Evolutionary conservation across 1,139 yeast species (phyloP), one percentile per base, ranked within the genome.

Genomic region (Diutina sp.): DNA sequence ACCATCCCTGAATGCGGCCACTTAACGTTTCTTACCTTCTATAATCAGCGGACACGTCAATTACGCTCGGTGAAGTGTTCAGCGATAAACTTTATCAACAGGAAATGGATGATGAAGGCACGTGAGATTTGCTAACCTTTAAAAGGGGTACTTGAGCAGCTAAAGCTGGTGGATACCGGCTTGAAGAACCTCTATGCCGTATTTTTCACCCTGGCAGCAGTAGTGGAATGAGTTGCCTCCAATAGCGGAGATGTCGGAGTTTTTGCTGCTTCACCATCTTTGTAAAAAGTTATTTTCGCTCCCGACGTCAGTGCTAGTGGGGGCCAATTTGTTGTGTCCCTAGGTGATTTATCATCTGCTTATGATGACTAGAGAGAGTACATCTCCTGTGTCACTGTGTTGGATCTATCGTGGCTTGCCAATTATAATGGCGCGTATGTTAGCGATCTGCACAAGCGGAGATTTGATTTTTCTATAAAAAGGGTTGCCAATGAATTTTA

Each of bases 1-100:
- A 76, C 84, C 56, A 84, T 91, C 6, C 82, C 90, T 0, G 95
- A 88, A 58, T 87, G 95, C 51, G 99, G 93, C 67, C 98, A 93
- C 69, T 71, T 93, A 56, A 90, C 98, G 0, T 70, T 93, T 51
- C 72, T 90, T 47, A 90, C 91, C 67, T 89, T 91, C 3, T 93
- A 78, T 67, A 77, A 78, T n/a, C 96, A 90, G 64, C 91, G 96
- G 93, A 73, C 59, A 2, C 58, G 57, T 14, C 55, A 67, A 65
- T 54, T 63, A 59, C 63, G 70, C 69, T 6, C 83, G 1, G 79
- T 76, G 54, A 64, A 66, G 7, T 93, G 98, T 98, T 88, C 97
- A 65, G 67, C 70, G 8, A 74, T 77, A 59, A 86, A 90, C 65
- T 91, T 87, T 64, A 66, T 93, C 38, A 90, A 88, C 58, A 70